Base-by-base conservation (phyloP, 2,329 filamentous ascomycete genomes). In the Phymatotrichopsis omnivora region DNA sequence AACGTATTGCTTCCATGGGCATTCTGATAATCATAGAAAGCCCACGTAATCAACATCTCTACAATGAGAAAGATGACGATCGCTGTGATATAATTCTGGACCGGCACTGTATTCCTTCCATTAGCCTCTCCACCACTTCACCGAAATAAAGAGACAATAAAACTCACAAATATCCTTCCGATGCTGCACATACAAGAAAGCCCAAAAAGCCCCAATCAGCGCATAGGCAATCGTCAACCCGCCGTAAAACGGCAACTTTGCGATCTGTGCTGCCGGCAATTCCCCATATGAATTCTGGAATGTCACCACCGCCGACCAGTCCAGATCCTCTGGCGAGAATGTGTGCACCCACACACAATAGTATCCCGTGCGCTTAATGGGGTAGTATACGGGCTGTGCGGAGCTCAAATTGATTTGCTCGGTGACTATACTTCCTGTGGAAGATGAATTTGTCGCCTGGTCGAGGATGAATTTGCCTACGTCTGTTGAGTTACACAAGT, bases 41-140 rank as follows among this genome's bases (percentile, higher is more conserved):
- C 86, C 91, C 91, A 98, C 2, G 91, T 98, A 76, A 96, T 87
- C 60, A 96, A 70, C 79, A 96, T 94, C 64, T 98, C 91, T 12
- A 96, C 67, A 12, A 96, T 85, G 32, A 98, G 69, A 67, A 98
- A 98, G 41, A 91, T 77, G 38, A 98, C 71, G 50, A 96, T 98
- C 7, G 91, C 89, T 0, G 91, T 98, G 58, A 98, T 96, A 64
- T 98, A 98, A 63, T 98, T 98, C 65, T 98, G 91, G 2, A 98
- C 91, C 12, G 93, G 82, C 60, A 98, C 78, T 84, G 51, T 5
- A 42, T 32, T 16, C 33, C 8, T 50, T 69, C 57, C 73, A 64
- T 56, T 42, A 46, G 34, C 46, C 28, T 35, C 42, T 24, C 23
- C 25, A 25, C n/a, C n/a, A 11, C 28, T 11, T 20, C 19, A 7